Evolutionary conservation across 164 flowering plant genomes (phyloP).

Genomic region (Magnolia changhungtana): DNA sequence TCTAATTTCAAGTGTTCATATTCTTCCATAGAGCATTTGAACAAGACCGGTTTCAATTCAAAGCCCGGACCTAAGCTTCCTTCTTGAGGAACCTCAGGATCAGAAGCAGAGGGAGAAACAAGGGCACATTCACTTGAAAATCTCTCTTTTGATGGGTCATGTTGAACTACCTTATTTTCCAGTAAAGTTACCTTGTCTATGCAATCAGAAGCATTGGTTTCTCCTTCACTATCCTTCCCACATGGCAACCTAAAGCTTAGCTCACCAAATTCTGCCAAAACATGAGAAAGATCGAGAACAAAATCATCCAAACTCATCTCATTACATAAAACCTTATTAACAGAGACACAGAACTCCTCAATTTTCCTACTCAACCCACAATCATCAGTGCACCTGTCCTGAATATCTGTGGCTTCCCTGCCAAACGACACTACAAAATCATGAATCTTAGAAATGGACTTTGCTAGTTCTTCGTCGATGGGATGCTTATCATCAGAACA

Average conservation of each 20-base stretch:
- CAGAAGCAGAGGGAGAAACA: conserved; percentile 49
- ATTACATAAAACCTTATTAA: conserved; percentile 36
- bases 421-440: conserved; percentile 60
- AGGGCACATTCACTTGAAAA: conserved; percentile 47
- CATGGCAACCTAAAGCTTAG: conserved; percentile 50
- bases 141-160: conserved; percentile 42
- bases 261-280: conserved; percentile 53
- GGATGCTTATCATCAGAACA: conserved; percentile 3
- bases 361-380: conserved; percentile 38
- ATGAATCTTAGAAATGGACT: conserved; percentile 64
- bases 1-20: conserved; percentile 59
- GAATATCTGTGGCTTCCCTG: conserved; percentile 55
- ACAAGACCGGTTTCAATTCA: conserved; percentile 33
- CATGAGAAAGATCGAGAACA: conserved; percentile 61
- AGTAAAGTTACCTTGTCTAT: conserved; percentile 83
- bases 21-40: conserved; percentile 56
- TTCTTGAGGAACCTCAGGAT: conserved; percentile 66
- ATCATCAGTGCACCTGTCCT: conserved; percentile 36
- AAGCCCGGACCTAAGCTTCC: conserved; percentile 42
- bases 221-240: conserved; percentile 46
- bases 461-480: conserved; percentile 33
- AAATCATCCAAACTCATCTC: conserved; percentile 46
- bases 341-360: conserved; percentile 48
- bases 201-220: conserved; percentile 61
- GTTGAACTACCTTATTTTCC: conserved; percentile 54